Conservation (phyloP, 2,329 filamentous ascomycete species). For the Thielaviopsis punctulata region DNA sequence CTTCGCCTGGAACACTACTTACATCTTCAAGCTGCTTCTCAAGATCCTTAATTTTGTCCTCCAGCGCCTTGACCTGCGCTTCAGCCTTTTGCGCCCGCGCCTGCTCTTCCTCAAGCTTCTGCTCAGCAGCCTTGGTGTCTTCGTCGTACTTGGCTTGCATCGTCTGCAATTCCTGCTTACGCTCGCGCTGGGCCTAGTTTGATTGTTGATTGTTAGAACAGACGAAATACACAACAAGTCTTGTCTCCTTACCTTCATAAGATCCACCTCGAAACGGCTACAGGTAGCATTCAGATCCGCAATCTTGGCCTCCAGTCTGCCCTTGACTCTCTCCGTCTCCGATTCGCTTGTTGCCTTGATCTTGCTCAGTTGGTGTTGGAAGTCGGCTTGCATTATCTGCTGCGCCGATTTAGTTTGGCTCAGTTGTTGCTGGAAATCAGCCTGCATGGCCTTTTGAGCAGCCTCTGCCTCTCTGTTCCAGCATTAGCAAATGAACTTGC, state of each 20-base stretch:
- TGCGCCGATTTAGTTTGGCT: slow-evolving; percentile 22
- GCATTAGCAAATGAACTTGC: neutral
- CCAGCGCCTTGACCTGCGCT: neutral
- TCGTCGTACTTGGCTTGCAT: slow-evolving; percentile 23
- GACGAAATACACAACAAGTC: neutral
- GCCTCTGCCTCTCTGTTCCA: neutral
- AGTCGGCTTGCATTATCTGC: slow-evolving; percentile 16
- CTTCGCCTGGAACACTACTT: neutral
- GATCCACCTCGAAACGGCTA: slow-evolving; percentile 41
- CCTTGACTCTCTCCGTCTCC: slow-evolving; percentile 31
- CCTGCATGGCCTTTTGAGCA: slow-evolving; percentile 13
- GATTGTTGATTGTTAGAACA: slow-evolving; percentile 1
- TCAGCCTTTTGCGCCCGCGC: slow-evolving; percentile 2
- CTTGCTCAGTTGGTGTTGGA: slow-evolving; percentile 27
- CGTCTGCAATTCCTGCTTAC: slow-evolving; percentile 40
- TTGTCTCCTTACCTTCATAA: slow-evolving; percentile 34
- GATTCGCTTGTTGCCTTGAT: slow-evolving; percentile 29
- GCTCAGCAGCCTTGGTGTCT: slow-evolving; percentile 17
- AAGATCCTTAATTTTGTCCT: slow-evolving; percentile 18
- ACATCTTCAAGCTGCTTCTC: slow-evolving; percentile 17
- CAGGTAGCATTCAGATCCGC: slow-evolving; percentile 45
- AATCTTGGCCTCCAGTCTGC: slow-evolving; percentile 40
- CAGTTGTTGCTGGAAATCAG: slow-evolving; percentile 25
- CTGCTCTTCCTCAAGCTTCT: neutral
- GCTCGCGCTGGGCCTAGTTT: slow-evolving; percentile 39